phyloP scores from a whole-genome alignment of 2,329 filamentous ascomycete species.

The Truncatella angustata region DNA sequence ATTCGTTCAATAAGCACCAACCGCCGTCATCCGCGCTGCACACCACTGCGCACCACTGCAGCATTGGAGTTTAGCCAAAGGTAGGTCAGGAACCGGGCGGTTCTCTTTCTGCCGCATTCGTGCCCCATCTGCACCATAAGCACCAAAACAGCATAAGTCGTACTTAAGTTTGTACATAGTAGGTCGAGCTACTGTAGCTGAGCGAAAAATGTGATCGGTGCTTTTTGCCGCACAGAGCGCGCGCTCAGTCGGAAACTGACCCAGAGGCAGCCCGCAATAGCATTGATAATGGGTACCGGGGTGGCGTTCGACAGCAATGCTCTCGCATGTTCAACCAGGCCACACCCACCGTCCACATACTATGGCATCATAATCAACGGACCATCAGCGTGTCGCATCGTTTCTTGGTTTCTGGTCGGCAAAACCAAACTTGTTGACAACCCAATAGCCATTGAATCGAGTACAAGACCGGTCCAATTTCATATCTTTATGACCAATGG shows the following conservation, averaged over 20 bases:
- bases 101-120: neutral
- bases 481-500: neutral
- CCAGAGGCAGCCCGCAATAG: slow-evolving; percentile 9
- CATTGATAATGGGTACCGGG: slow-evolving; percentile 5
- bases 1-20: neutral
- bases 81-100: neutral
- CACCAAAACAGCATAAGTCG: neutral
- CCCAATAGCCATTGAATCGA: slow-evolving; percentile 2
- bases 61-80: neutral
- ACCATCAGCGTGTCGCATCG: slow-evolving; percentile 5
- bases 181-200: neutral
- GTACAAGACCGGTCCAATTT: neutral
- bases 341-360: neutral
- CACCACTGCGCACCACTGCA: neutral
- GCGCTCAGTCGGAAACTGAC: neutral
- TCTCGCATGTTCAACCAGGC: neutral
- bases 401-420: neutral
- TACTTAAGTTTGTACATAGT: neutral
- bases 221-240: neutral
- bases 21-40: neutral
- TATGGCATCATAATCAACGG: neutral
- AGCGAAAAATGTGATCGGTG: neutral
- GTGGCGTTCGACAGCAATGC: slow-evolving; percentile 1
- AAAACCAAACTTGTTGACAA: neutral
- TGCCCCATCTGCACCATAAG: neutral